Conservation (phyloP, 2,329 filamentous ascomycete genomes). For the Alternaria panax region DNA sequence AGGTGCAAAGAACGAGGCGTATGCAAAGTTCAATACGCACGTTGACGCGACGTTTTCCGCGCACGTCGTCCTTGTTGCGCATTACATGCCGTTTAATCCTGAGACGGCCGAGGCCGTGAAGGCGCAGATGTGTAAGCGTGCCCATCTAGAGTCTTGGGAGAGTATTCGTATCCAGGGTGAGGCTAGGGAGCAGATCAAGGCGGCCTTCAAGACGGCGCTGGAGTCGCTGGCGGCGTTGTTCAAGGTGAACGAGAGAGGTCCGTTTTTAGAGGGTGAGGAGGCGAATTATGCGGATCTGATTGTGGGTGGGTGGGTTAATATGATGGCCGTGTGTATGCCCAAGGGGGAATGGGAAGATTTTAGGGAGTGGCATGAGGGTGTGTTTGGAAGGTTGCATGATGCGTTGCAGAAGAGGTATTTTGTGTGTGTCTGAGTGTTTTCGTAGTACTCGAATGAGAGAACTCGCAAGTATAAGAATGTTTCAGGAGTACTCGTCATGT, state of each 20-base stretch:
- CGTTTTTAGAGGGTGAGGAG: constrained; percentile 57
- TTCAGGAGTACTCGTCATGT: too few relatives aligned
- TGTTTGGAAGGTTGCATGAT: constrained; percentile 61
- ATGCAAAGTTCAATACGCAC: constrained; percentile 59
- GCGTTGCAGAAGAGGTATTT: constrained; percentile 45
- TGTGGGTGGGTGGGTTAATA: constrained; percentile 64
- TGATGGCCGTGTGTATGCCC: constrained; percentile 53
- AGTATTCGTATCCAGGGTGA: constrained; percentile 50
- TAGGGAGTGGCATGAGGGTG: constrained; percentile 58
- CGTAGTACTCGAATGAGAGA: too few relatives aligned
- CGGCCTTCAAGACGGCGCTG: constrained; percentile 54
- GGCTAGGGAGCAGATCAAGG: constrained; percentile 49
- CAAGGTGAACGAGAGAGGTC: constrained; percentile 50
- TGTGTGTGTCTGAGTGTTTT: constrained; percentile 12
- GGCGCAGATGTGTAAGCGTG: constrained; percentile 59
- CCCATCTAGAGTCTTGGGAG: constrained; percentile 55
- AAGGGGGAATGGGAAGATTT: constrained; percentile 58
- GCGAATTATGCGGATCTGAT: constrained; percentile 65
- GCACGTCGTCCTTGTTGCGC: constrained; percentile 52
- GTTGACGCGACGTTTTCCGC: constrained; percentile 64
- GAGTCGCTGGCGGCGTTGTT: constrained; percentile 56
- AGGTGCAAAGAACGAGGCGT: constrained; percentile 46
- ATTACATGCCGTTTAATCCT: constrained; percentile 61
- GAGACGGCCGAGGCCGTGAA: constrained; percentile 54
- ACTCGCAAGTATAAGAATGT: too few relatives aligned